Evolutionary conservation across 495 filamentous ascomycete genomes (phyloP).

Genomic region (Penicillium verhagenii): DNA sequence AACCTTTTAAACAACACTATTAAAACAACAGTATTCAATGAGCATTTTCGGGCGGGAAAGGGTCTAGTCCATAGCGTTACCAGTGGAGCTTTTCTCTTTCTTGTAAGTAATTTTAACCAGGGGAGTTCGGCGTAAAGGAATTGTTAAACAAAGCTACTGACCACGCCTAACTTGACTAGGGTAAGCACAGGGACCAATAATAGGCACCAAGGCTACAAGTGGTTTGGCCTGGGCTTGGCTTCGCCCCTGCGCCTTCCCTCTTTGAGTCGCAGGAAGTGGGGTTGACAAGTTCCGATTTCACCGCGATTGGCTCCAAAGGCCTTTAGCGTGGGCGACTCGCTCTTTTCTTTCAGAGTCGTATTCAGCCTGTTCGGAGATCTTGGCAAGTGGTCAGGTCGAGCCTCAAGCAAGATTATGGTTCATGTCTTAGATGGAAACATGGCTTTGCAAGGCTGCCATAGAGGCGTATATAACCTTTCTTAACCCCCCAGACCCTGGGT

Average conservation of each 20-base stretch:
- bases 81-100: too few species aligned
- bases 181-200: neutral
- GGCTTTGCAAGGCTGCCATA: neutral
- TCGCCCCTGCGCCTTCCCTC: neutral
- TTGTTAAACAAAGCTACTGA: too few species aligned
- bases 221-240: neutral
- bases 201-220: neutral
- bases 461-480: constrained; percentile 2
- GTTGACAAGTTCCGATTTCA: neutral
- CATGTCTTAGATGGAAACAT: neutral
- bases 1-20: too few species aligned
- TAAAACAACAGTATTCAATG: too few species aligned
- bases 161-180: too few species aligned
- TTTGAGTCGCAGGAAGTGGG: neutral
- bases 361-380: neutral
- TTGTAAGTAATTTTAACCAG: too few species aligned
- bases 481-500: neutral
- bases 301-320: neutral
- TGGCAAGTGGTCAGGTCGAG: neutral
- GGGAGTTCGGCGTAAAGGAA: too few species aligned
- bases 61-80: too few species aligned
- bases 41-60: too few species aligned
- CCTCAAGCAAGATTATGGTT: neutral
- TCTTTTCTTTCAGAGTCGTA: neutral
- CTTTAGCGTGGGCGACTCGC: neutral